Conservation (phyloP, 2,329 filamentous ascomycete species). For the Diplodia scrobiculata region DNA sequence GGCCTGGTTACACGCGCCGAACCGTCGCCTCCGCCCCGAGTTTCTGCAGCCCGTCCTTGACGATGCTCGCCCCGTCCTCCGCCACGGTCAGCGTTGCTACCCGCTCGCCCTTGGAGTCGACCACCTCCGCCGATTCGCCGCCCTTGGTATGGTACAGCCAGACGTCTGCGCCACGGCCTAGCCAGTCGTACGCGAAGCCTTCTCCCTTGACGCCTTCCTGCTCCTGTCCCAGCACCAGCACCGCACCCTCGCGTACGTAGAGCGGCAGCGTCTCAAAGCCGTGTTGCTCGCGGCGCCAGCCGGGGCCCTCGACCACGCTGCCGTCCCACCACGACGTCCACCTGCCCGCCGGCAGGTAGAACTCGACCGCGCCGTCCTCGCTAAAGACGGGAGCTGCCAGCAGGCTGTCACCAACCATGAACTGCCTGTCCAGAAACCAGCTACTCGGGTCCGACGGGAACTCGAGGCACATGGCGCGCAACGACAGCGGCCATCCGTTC, state of each 20-base stretch:
- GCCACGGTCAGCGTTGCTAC: conserved; percentile 40
- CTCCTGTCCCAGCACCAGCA: conserved; percentile 46
- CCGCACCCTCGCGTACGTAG: conserved; percentile 46
- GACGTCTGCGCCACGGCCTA: conserved; percentile 43
- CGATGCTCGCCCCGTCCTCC: conserved; percentile 32
- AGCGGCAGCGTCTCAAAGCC: conserved; percentile 47
- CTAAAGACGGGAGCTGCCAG: conserved; percentile 67
- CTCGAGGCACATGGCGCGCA: conserved; percentile 68
- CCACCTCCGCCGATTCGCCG: conserved; percentile 42
- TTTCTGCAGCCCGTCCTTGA: conserved; percentile 4
- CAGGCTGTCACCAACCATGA: conserved; percentile 69
- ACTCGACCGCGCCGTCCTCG: conserved; percentile 64
- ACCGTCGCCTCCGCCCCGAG: neutral
- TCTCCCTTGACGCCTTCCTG: conserved; percentile 41
- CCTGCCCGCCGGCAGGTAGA: conserved; percentile 62
- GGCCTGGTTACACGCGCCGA: conserved; percentile 8
- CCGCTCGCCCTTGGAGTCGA: conserved; percentile 40
- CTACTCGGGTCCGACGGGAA: conserved; percentile 70
- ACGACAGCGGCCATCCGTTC: conserved; percentile 60
- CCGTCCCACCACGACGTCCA: conserved; percentile 57
- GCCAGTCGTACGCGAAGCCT: conserved; percentile 48
- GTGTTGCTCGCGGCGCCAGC: conserved; percentile 50
- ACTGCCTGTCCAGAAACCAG: conserved; percentile 70
- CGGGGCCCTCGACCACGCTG: conserved; percentile 46
- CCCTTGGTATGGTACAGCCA: conserved; percentile 44